Percentiles rank a stretch among this genome's conserved stretches.
These are phyloP conservation scores for Mrakiaceae sp. DNA, from an alignment of 1,284 basidiomycete genomes.

Conservation along the genomic window DNA sequence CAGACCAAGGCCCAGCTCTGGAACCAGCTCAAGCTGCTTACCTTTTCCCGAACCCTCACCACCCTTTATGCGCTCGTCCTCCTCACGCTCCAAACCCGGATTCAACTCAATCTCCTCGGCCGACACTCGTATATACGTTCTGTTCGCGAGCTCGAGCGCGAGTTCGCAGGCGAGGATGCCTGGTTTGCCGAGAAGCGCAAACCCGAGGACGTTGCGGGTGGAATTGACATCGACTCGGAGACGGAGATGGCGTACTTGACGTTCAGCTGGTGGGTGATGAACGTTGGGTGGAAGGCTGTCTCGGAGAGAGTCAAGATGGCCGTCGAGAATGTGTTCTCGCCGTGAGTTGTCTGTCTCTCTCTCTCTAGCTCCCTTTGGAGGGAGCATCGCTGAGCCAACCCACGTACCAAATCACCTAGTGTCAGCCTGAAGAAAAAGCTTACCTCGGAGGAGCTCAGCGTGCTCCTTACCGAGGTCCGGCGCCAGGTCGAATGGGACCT, in stretches of 20 bases:
- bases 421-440: conserved; percentile 68
- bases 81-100: conserved; percentile 64
- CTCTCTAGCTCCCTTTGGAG: neutral
- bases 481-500: conserved; percentile 48
- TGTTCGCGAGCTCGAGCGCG: conserved; percentile 47
- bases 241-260: conserved; percentile 69
- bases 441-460: conserved; percentile 52
- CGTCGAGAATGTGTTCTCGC: conserved; percentile 67
- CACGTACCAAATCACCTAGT: conserved; percentile 32
- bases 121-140: conserved; percentile 66
- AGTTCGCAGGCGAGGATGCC: neutral
- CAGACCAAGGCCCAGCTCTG: conserved; percentile 52
- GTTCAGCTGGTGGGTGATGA: conserved; percentile 80
- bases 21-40: conserved; percentile 69
- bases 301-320: conserved; percentile 57
- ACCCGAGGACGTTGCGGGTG: conserved; percentile 26
- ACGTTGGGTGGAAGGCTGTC: conserved; percentile 77
- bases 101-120: conserved; percentile 75
- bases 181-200: neutral
- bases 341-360: conserved; percentile 41
- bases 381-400: too few relatives aligned
- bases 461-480: conserved; percentile 57
- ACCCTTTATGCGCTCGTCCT: conserved; percentile 69
- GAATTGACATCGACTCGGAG: conserved; percentile 38
- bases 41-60: conserved; percentile 75